A percentile compares a stretch with the other conserved stretches of the same genome.
These are phyloP conservation scores for Claviceps sp. DNA, from an alignment of 2,329 filamentous ascomycete genomes.

Conservation along the genomic window DNA sequence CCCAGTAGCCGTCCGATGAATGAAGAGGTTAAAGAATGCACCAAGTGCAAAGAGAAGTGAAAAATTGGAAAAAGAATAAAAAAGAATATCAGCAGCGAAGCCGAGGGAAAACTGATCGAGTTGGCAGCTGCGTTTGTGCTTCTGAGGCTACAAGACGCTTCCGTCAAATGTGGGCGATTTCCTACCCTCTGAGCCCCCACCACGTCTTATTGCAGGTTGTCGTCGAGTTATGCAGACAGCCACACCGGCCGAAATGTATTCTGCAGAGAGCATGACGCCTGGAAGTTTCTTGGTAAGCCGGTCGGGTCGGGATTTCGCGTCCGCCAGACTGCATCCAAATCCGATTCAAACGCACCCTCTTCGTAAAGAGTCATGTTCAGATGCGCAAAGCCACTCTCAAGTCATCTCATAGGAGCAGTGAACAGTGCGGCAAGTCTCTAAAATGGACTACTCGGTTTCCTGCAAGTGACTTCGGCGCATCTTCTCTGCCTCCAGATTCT, in stretches of 20 bases:
- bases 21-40: not conserved
- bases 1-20: conserved; percentile 3
- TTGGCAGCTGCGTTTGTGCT: conserved; percentile 11
- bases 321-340: conserved; percentile 32
- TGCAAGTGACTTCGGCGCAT: conserved; percentile 82
- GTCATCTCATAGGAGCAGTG: conserved; percentile 4
- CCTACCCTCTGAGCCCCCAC: not conserved
- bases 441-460: conserved; percentile 31
- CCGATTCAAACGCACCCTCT: conserved; percentile 29
- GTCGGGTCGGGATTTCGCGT: conserved; percentile 31
- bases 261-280: conserved; percentile 26
- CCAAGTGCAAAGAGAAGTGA: not conserved
- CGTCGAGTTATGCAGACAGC: not conserved
- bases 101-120: conserved; percentile 6
- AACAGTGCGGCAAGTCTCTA: conserved; percentile 18
- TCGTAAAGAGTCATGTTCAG: conserved; percentile 15
- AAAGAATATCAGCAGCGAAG: conserved; percentile 13
- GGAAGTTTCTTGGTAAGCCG: conserved; percentile 50
- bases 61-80: not conserved
- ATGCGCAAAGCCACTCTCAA: conserved; percentile 18
- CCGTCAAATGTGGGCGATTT: not conserved
- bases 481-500: conserved; percentile 98
- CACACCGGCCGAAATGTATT: conserved; percentile 20
- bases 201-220: not conserved
- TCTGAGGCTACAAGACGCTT: not conserved